Evolutionary conservation across 1,139 yeast species (phyloP).

Genomic region (Oligophagozyma castellii): DNA sequence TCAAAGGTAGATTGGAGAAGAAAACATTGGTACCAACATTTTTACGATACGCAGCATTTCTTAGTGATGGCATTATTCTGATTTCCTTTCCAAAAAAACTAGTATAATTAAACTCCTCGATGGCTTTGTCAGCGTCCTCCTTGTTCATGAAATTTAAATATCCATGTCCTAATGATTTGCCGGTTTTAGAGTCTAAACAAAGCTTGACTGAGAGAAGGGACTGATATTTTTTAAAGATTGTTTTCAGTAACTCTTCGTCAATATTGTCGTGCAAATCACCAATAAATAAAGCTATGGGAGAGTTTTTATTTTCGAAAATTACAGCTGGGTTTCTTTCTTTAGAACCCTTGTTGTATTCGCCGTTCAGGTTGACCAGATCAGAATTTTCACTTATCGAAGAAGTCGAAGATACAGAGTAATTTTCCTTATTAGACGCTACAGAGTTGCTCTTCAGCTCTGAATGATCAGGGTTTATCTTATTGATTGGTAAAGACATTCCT

Average conservation of each 20-base stretch:
- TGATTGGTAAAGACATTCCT: no score
- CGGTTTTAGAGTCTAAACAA: conserved; percentile 29
- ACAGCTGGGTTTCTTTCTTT: neutral
- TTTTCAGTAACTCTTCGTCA: conserved; percentile 28
- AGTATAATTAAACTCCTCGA: conserved; percentile 33
- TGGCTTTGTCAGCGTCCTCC: conserved; percentile 29
- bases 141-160: conserved; percentile 33
- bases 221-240: conserved; percentile 26
- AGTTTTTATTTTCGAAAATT: neutral
- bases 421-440: conserved; percentile 3
- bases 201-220: conserved; percentile 35
- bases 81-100: conserved; percentile 30
- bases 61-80: conserved; percentile 38
- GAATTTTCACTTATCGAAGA: conserved; percentile 1
- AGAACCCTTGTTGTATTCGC: neutral
- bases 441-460: no score
- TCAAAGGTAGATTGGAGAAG: conserved; percentile 25
- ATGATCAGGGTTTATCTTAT: no score
- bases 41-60: conserved; percentile 21
- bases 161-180: conserved; percentile 36
- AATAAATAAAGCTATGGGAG: conserved; percentile 29
- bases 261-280: conserved; percentile 34
- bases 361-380: conserved; percentile 3
- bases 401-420: neutral
- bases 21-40: conserved; percentile 20